Conservation (phyloP, 305 asterid species). For the Lippia alba region DNA sequence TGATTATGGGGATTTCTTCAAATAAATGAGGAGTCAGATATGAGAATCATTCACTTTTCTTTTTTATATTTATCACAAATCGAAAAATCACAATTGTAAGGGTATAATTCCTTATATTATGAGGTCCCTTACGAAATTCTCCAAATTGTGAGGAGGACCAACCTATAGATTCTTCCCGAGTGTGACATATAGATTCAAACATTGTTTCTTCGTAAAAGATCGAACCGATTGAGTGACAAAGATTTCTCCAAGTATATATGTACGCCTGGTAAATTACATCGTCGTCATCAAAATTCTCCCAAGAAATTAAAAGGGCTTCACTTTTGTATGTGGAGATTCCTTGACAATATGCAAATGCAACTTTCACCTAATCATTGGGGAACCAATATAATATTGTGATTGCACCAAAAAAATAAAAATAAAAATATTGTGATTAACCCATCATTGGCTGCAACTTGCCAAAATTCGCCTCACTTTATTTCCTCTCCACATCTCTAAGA, state of each 20-base stretch:
- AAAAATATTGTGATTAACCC: slow-evolving; percentile 32
- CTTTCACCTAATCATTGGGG: slow-evolving; percentile 51
- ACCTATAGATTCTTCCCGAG: slow-evolving; percentile 10
- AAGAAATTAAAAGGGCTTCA: not conserved
- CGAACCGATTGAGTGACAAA: not conserved
- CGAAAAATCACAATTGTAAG: not conserved
- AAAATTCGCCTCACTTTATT: slow-evolving; percentile 5
- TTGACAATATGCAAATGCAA: slow-evolving; percentile 35
- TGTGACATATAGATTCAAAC: slow-evolving; percentile 12
- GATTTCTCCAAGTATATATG: slow-evolving; percentile 9
- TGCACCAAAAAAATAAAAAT: too few relatives aligned
- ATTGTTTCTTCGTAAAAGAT: not conserved
- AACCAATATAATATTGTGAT: not conserved
- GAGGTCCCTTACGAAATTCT: slow-evolving; percentile 39
- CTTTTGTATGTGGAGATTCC: slow-evolving; percentile 34
- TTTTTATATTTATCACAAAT: too few relatives aligned
- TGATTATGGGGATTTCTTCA: too few relatives aligned
- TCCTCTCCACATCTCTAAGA: slow-evolving; percentile 17
- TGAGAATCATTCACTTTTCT: too few relatives aligned
- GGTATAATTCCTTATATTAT: slow-evolving; percentile 6
- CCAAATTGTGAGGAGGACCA: slow-evolving; percentile 38
- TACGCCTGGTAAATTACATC: slow-evolving; percentile 7
- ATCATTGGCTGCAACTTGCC: slow-evolving; percentile 35
- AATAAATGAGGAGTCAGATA: too few relatives aligned
- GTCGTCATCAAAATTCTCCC: not conserved